Percentiles rank a stretch among this genome's conserved stretches.
These are phyloP conservation scores for Hymenoscyphus salicellus DNA, from an alignment of 2,329 filamentous ascomycete species.

Conservation along the genomic window DNA sequence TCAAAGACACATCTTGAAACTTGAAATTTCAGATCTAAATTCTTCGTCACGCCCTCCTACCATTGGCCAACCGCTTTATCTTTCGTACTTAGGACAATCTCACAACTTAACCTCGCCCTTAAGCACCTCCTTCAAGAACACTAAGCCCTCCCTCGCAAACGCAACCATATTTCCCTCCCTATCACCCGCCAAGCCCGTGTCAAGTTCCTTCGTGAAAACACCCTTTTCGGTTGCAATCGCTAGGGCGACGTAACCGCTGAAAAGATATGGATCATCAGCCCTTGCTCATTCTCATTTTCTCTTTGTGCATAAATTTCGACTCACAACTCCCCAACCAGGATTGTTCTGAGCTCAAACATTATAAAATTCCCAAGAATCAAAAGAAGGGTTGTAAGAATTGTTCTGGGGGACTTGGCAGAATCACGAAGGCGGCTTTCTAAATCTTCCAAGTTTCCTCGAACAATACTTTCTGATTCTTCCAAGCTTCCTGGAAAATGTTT, in stretches of 20 bases:
- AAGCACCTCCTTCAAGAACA: conserved; percentile 55
- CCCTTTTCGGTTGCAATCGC: conserved; percentile 55
- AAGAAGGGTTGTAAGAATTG: no score
- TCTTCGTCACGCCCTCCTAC: no score
- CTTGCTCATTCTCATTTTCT: background rate
- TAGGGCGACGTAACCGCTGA: conserved; percentile 58
- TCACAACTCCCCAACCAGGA: background rate
- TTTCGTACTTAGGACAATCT: conserved; percentile 1
- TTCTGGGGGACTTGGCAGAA: no score
- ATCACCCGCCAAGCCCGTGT: conserved; percentile 52
- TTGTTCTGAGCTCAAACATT: background rate
- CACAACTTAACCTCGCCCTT: conserved; percentile 37
- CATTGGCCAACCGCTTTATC: no score
- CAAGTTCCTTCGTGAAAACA: conserved; percentile 51
- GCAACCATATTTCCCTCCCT: conserved; percentile 60
- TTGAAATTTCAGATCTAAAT: no score
- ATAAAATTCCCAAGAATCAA: no score
- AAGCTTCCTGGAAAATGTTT: no score
- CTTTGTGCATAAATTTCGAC: background rate
- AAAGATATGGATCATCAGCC: background rate
- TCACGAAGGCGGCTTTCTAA: no score
- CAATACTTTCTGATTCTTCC: no score
- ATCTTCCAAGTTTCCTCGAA: no score
- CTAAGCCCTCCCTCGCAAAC: conserved; percentile 58
- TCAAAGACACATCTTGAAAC: no score